phyloP scores from a whole-genome alignment of 1,284 basidiomycete genomes.

The Volvariella volvacea region DNA sequence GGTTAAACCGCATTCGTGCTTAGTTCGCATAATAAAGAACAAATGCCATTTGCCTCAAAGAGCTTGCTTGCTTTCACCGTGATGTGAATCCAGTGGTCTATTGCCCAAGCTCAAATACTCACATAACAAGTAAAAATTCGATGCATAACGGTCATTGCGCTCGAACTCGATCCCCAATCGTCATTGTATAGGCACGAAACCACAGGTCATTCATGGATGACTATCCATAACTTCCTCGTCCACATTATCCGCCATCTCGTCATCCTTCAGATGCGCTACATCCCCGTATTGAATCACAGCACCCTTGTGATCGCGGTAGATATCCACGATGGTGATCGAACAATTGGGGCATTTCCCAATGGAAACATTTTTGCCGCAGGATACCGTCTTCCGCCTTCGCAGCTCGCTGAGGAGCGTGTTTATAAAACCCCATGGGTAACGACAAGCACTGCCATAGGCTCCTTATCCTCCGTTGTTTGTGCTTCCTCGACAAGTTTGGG shows the following conservation, averaged over 20 bases:
- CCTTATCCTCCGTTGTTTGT: slow-evolving; percentile 11
- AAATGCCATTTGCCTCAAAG: too few species aligned
- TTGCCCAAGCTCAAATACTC: too few species aligned
- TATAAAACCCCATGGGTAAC: slow-evolving; percentile 63
- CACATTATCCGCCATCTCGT: slow-evolving; percentile 37
- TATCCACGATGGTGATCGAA: slow-evolving; percentile 54
- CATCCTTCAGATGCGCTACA: slow-evolving; percentile 39
- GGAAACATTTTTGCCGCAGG: slow-evolving; percentile 31
- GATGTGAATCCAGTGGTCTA: too few species aligned
- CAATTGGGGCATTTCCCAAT: slow-evolving; percentile 48
- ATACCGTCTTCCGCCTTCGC: slow-evolving; percentile 30
- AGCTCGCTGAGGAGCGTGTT: slow-evolving; percentile 41
- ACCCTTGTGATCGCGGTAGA: slow-evolving; percentile 33
- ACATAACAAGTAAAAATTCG: too few species aligned
- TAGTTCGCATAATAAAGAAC: too few species aligned
- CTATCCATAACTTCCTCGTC: slow-evolving; percentile 30
- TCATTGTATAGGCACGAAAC: background rate
- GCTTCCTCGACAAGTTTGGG: slow-evolving; percentile 18
- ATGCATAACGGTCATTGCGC: too few species aligned
- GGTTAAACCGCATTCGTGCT: too few species aligned
- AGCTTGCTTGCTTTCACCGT: too few species aligned
- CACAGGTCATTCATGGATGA: background rate
- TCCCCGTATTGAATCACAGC: slow-evolving; percentile 47
- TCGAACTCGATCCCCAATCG: too few species aligned
- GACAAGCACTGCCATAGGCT: slow-evolving; percentile 42